Conservation (phyloP, 495 filamentous ascomycete species). For the Xylaria longipes region DNA sequence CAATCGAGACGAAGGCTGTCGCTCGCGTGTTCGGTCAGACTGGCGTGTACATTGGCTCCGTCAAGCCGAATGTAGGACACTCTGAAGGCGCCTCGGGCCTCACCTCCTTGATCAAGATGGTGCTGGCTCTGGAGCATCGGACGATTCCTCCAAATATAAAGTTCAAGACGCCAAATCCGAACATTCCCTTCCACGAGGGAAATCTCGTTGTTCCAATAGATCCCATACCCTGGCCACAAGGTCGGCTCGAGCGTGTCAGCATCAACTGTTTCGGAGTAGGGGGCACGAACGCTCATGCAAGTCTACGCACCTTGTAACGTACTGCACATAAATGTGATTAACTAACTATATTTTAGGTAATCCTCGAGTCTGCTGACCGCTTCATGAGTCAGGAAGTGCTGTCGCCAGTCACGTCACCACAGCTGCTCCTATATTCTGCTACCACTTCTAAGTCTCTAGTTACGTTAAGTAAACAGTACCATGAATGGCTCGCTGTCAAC, state of each 20-base stretch:
- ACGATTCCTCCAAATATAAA: conserved; percentile 45
- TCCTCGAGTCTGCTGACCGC: conserved; percentile 44
- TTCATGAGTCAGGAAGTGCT: not conserved
- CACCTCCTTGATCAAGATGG: conserved; percentile 55
- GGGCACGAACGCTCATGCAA: conserved; percentile 58
- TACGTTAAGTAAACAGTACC: conserved; percentile 25
- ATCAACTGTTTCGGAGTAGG: conserved; percentile 59
- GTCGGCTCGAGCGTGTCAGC: conserved; percentile 41
- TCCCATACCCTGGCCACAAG: conserved; percentile 31
- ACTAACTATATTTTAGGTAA: too few species aligned
- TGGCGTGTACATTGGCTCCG: conserved; percentile 54
- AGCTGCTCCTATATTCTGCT: conserved; percentile 36
- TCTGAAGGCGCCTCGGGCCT: conserved; percentile 55
- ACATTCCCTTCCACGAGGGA: conserved; percentile 36
- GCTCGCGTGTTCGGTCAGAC: conserved; percentile 38
- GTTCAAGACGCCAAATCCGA: conserved; percentile 32
- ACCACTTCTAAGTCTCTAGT: conserved; percentile 33
- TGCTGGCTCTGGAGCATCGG: conserved; percentile 54
- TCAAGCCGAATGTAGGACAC: conserved; percentile 61
- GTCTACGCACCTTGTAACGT: too few species aligned
- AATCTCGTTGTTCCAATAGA: conserved; percentile 34
- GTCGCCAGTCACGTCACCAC: conserved; percentile 21
- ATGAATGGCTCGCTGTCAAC: conserved; percentile 28
- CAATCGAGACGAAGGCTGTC: conserved; percentile 45
- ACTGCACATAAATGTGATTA: too few species aligned